Conservation (phyloP, 2,329 filamentous ascomycete genomes). For the Emergomyces orientalis region DNA sequence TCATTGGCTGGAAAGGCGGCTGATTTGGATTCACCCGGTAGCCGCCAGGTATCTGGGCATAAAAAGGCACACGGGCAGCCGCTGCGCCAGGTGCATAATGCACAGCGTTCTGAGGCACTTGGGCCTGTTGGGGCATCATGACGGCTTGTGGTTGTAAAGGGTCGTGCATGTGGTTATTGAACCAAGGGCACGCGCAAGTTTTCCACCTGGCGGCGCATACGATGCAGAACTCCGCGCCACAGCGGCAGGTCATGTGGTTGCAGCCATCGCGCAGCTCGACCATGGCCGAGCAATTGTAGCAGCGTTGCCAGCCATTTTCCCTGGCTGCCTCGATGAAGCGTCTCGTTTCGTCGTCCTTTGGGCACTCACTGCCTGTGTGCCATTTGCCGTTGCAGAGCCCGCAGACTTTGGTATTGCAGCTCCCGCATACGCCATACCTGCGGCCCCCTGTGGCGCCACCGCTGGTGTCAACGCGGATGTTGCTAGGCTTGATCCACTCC, state of each 20-base stretch:
- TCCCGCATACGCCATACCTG: slow-evolving; percentile 59
- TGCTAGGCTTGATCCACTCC: slow-evolving; percentile 66
- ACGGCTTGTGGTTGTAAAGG: slow-evolving; percentile 10
- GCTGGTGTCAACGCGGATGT: slow-evolving; percentile 48
- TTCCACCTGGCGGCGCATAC: slow-evolving; percentile 76
- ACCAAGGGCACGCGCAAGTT: slow-evolving; percentile 71
- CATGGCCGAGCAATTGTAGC: slow-evolving; percentile 65
- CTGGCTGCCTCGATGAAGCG: slow-evolving; percentile 54
- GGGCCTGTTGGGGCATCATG: slow-evolving; percentile 4
- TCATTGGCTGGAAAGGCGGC: not conserved
- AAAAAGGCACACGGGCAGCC: not conserved
- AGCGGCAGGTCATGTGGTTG: slow-evolving; percentile 82
- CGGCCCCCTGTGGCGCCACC: slow-evolving; percentile 43
- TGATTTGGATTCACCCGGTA: not conserved
- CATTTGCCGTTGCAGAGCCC: slow-evolving; percentile 62
- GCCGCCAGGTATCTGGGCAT: not conserved
- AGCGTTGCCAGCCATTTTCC: slow-evolving; percentile 66
- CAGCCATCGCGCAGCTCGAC: slow-evolving; percentile 75
- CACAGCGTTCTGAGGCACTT: not conserved
- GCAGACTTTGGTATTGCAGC: slow-evolving; percentile 68
- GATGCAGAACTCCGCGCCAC: slow-evolving; percentile 79
- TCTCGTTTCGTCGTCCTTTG: slow-evolving; percentile 40
- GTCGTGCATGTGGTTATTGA: slow-evolving; percentile 45
- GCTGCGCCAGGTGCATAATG: not conserved
- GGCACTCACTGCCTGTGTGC: slow-evolving; percentile 62